A percentile compares a stretch with the other conserved stretches of the same genome.
phyloP scores from a whole-genome alignment of 257 asterid species.

The Phtheirospermum japonicum region DNA sequence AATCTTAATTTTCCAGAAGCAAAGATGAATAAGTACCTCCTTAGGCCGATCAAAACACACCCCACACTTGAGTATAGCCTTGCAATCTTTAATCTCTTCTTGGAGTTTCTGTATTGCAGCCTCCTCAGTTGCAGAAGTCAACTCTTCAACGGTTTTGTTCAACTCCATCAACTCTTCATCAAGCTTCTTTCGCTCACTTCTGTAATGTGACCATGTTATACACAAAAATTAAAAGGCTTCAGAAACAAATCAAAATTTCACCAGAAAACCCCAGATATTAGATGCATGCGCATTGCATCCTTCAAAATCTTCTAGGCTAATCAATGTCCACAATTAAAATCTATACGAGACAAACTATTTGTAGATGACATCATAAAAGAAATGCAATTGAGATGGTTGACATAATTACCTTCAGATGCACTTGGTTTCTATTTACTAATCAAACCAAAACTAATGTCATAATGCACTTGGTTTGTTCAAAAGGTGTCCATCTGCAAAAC shows the following conservation, averaged over 20 bases:
- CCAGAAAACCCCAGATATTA: constrained; percentile 12
- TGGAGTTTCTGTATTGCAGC: constrained; percentile 79
- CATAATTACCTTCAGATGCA: no score
- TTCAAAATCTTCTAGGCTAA: no score
- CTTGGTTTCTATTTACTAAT: no score
- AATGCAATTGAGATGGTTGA: neutral
- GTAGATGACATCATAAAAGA: neutral
- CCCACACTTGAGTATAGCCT: no score
- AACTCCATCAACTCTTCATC: constrained; percentile 71
- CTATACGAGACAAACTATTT: no score
- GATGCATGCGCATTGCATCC: constrained; percentile 7
- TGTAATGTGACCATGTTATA: constrained; percentile 31
- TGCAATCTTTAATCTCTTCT: no score
- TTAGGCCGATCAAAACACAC: no score
- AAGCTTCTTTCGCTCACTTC: constrained; percentile 73
- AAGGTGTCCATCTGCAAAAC: no score
- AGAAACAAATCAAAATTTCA: neutral
- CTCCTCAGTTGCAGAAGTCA: constrained; percentile 73
- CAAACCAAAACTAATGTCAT: no score
- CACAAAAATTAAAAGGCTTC: constrained; percentile 9
- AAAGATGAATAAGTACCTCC: no score
- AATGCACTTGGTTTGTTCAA: no score
- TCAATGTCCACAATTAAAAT: no score
- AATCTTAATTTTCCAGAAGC: neutral
- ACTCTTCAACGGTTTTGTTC: constrained; percentile 55